Percentiles rank a stretch among this genome's conserved stretches.
These are phyloP conservation scores for Cladosporium sp. DNA, from an alignment of 2,329 filamentous ascomycete species.

Conservation along the genomic window DNA sequence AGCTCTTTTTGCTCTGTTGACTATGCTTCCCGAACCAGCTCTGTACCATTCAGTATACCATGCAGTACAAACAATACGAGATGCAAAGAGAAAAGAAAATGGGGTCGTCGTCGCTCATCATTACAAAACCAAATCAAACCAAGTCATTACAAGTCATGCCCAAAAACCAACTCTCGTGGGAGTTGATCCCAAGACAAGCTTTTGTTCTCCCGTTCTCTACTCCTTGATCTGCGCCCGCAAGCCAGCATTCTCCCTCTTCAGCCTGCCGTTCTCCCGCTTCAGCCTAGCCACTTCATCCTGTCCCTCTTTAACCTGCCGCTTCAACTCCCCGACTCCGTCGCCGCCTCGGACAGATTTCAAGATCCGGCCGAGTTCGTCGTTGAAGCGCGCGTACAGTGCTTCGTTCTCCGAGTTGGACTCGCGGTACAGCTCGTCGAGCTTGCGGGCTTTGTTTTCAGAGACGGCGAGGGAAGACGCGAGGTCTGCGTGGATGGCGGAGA, in stretches of 20 bases:
- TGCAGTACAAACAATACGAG: not conserved
- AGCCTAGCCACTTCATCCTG: conserved; percentile 74
- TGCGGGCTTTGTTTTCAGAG: conserved; percentile 74
- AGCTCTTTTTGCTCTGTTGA: not conserved
- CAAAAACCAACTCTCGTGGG: not conserved
- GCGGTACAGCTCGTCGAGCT: conserved; percentile 84
- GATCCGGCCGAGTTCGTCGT: conserved; percentile 83
- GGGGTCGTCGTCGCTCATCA: not conserved
- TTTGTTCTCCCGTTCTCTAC: conserved; percentile 6
- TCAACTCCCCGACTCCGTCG: conserved; percentile 76
- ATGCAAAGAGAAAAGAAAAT: not conserved
- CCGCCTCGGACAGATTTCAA: conserved; percentile 72
- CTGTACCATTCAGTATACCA: not conserved
- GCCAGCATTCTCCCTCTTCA: conserved; percentile 80
- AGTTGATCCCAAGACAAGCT: not conserved
- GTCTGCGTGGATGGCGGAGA: conserved; percentile 67
- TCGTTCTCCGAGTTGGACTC: conserved; percentile 90
- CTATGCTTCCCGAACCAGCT: not conserved
- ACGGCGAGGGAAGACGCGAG: conserved; percentile 69
- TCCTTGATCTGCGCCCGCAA: conserved; percentile 52
- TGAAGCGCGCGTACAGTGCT: conserved; percentile 86
- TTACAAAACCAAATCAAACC: not conserved
- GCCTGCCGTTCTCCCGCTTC: conserved; percentile 80
- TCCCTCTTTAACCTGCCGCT: conserved; percentile 68
- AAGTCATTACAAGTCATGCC: not conserved